Base-by-base conservation (phyloP, 352 stramenopile genomes). In the Pythium pyrilobum region DNA sequence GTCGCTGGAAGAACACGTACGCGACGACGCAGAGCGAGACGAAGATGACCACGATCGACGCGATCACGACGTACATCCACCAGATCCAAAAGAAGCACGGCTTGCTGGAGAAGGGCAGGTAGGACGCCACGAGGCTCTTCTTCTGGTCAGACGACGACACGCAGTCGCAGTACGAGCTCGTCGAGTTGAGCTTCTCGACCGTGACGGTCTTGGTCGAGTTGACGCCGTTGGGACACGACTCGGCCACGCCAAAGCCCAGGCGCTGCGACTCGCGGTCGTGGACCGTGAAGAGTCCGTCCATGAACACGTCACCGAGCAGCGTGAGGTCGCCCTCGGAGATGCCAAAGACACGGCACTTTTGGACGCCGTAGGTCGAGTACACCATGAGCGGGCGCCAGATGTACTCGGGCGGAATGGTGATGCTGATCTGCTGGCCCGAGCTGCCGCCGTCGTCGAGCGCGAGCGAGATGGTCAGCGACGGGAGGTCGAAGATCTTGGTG, bases 21-120 rank as follows among this genome's bases (percentile, higher is more conserved):
- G 59, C 52, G 37, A 89, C 63, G 20, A 76, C 71, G 25, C 63
- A 54, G 20, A 62, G 39, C 24, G 73, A 85, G 13, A 89, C 21
- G 16, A 81, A 1, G 48, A 92, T 85, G 28, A 92, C 40, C 15
- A 75, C 62, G 29, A 73, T 49, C 13, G 69, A 68, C 10, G 72
- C 80, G 24, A 94, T 55, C 6, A 94, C 72, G 24, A 94, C 64
- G 55, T 94, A 92, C 77, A 89, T 92, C 83, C 83, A 94, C 83
- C 83, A 94, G 43, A 83, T 66, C 83, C 83, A 94, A 61, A 89
- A 90, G 75, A 81, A 91, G 69, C 83, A 94, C 15, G 74, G 68
- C 44, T 86, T 88, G 58, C 67, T 60, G 11, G 69, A 72, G 56
- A 87, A 80, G 4, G 81, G 79, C 18, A 77, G 50, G 40, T 78